Evolutionary conservation across 1,284 basidiomycete species (phyloP).

Genomic region (Trametes sp.): DNA sequence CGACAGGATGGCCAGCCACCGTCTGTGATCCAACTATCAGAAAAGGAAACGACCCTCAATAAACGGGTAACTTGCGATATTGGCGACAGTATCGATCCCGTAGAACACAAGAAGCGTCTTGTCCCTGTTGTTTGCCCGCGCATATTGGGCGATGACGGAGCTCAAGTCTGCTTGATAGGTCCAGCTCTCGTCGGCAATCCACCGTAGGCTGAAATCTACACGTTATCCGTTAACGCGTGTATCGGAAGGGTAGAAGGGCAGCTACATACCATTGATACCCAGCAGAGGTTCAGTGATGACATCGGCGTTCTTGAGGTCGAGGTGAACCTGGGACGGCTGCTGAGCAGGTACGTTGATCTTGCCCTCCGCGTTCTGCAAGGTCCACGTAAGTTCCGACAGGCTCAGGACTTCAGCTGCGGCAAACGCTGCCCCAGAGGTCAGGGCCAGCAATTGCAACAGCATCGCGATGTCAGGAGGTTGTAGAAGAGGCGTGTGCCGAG

Average conservation of each 20-base stretch:
- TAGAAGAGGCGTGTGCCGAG: neutral
- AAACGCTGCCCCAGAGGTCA: neutral
- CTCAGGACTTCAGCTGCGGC: constrained; percentile 43
- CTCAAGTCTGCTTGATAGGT: constrained; percentile 62
- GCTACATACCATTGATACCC: constrained; percentile 56
- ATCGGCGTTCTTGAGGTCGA: constrained; percentile 55
- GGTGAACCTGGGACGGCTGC: constrained; percentile 58
- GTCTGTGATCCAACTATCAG: constrained; percentile 44
- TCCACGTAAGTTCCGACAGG: constrained; percentile 55
- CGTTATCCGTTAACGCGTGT: too few relatives aligned
- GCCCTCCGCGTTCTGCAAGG: constrained; percentile 58
- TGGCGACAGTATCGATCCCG: constrained; percentile 64
- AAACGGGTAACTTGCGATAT: constrained; percentile 44
- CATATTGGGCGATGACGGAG: constrained; percentile 45
- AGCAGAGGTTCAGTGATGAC: constrained; percentile 60
- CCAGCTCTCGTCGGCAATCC: constrained; percentile 66
- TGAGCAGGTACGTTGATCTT: constrained; percentile 55
- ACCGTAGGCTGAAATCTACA: constrained; percentile 60
- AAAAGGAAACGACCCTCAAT: neutral
- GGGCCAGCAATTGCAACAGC: constrained; percentile 1
- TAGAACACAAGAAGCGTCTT: constrained; percentile 59
- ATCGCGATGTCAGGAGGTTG: neutral
- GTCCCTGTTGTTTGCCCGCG: constrained; percentile 30
- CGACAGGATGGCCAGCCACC: constrained; percentile 57
- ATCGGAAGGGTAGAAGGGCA: too few relatives aligned